Evolutionary conservation across 2,329 filamentous ascomycete species (phyloP).

Genomic region (Zopfia rhizophila): DNA sequence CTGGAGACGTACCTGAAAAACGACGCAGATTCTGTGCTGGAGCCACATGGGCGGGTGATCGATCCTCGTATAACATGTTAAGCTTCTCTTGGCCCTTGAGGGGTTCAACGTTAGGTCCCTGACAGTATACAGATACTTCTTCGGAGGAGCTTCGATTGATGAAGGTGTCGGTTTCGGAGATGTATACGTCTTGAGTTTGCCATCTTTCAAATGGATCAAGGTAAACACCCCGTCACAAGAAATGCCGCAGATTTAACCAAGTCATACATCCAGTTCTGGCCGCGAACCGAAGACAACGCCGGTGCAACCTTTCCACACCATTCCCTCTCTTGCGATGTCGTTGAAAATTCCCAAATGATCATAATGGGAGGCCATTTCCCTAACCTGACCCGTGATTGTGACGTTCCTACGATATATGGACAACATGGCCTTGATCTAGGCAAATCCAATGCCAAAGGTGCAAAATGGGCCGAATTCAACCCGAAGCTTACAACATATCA

Average conservation of each 20-base stretch:
- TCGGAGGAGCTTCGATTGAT: conserved; percentile 64
- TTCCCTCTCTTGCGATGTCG: conserved; percentile 64
- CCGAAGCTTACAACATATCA: conserved; percentile 60
- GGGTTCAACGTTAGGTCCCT: conserved; percentile 10
- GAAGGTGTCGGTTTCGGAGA: conserved; percentile 64
- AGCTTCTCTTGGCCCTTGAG: too few relatives aligned
- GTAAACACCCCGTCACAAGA: conserved; percentile 47
- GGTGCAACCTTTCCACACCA: conserved; percentile 59
- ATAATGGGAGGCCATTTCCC: conserved; percentile 70
- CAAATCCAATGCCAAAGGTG: conserved; percentile 14
- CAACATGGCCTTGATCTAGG: conserved; percentile 65
- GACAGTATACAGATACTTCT: conserved; percentile 62
- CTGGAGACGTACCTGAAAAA: conserved; percentile 61
- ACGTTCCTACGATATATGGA: conserved; percentile 61
- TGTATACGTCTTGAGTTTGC: conserved; percentile 68
- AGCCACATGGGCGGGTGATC: conserved; percentile 64
- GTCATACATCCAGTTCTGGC: conserved; percentile 20
- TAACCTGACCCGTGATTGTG: conserved; percentile 53
- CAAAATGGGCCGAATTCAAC: conserved; percentile 60
- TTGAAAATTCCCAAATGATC: conserved; percentile 67
- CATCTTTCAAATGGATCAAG: conserved; percentile 70
- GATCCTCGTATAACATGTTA: conserved; percentile 71
- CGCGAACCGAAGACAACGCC: conserved; percentile 27
- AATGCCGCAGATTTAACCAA: not conserved
- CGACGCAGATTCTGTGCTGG: conserved; percentile 68